These are phyloP conservation scores for Oidiodendron maius DNA, from an alignment of 495 filamentous ascomycete species.

Conservation along the genomic window DNA sequence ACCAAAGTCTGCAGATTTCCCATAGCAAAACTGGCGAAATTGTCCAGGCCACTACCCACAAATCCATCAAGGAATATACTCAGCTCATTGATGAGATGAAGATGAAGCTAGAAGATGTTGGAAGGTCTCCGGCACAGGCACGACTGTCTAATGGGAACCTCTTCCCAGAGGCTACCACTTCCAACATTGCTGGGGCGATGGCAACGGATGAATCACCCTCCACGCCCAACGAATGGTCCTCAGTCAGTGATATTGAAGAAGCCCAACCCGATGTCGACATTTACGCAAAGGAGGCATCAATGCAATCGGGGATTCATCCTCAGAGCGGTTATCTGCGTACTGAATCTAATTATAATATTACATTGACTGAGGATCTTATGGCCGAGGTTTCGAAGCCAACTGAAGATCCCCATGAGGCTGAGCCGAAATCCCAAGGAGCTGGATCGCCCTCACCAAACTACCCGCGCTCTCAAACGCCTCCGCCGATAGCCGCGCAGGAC, in stretches of 20 bases:
- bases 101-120: slow-evolving; percentile 30
- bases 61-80: slow-evolving; percentile 34
- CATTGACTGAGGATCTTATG: neutral
- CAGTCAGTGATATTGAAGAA: slow-evolving; percentile 13
- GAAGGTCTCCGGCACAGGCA: slow-evolving; percentile 8
- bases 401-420: neutral
- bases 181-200: neutral
- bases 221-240: slow-evolving; percentile 16
- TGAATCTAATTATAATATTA: neutral
- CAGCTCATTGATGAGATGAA: slow-evolving; percentile 34
- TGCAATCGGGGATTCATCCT: neutral
- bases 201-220: neutral
- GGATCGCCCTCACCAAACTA: neutral
- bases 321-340: too few relatives aligned
- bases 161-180: neutral
- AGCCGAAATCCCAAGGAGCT: neutral
- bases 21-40: slow-evolving; percentile 9
- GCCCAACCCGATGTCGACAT: slow-evolving; percentile 7
- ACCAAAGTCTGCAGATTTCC: slow-evolving; percentile 27
- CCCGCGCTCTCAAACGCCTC: slow-evolving; percentile 1
- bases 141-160: neutral
- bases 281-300: slow-evolving; percentile 6
- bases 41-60: slow-evolving; percentile 2
- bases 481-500: neutral
- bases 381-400: neutral